These are phyloP conservation scores for Aspergillus sojae DNA, from an alignment of 2,329 filamentous ascomycete genomes.

Conservation along the genomic window DNA sequence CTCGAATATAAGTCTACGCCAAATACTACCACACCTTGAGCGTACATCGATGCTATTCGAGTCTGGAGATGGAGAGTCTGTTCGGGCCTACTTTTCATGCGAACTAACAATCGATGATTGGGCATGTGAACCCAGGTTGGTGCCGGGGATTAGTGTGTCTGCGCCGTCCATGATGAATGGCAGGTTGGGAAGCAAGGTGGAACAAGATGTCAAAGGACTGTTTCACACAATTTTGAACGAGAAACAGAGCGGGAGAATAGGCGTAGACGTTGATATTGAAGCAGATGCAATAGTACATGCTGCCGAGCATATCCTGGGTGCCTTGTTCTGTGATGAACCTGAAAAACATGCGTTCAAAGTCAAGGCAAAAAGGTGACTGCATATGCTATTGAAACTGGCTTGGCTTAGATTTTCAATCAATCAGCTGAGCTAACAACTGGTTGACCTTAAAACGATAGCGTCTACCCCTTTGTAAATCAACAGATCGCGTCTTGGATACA, in stretches of 20 bases:
- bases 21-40: constrained; percentile 39
- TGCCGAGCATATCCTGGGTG: constrained; percentile 36
- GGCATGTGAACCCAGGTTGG: constrained; percentile 44
- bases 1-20: constrained; percentile 28
- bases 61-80: constrained; percentile 10
- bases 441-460: background rate
- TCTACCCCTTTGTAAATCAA: background rate
- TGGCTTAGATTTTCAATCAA: background rate
- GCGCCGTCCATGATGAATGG: constrained; percentile 13
- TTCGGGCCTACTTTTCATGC: constrained; percentile 38
- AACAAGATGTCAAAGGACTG: constrained; percentile 42
- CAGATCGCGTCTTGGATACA: background rate
- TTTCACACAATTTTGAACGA: constrained; percentile 39
- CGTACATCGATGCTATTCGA: constrained; percentile 39
- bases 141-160: constrained; percentile 39
- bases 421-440: background rate
- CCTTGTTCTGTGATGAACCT: constrained; percentile 30
- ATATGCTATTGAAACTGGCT: background rate
- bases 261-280: constrained; percentile 21
- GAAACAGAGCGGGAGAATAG: constrained; percentile 9
- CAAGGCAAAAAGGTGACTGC: background rate
- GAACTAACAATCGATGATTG: constrained; percentile 40
- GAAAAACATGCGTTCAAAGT: background rate
- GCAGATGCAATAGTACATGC: constrained; percentile 37
- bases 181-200: constrained; percentile 30